phyloP scores from a whole-genome alignment of 768 basidiomycete genomes.

The Tricholoma flavovirens region DNA sequence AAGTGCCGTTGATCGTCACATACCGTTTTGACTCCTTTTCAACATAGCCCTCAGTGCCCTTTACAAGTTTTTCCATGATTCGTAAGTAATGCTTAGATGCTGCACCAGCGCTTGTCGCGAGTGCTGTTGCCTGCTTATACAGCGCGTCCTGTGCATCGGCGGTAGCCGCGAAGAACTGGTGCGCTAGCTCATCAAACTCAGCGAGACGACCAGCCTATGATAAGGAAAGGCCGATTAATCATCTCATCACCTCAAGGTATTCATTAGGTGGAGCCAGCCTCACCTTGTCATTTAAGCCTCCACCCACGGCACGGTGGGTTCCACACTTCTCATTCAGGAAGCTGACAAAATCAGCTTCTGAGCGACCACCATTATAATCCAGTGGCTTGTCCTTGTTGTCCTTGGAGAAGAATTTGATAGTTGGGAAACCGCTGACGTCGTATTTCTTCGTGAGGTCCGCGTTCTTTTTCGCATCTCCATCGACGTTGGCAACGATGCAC shows the following conservation, averaged over 20 bases:
- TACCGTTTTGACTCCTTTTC: conserved; percentile 85
- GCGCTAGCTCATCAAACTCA: conserved; percentile 73
- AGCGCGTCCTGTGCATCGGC: conserved; percentile 54
- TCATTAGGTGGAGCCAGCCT: conserved; percentile 10
- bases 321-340: conserved; percentile 88
- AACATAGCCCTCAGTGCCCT: conserved; percentile 66
- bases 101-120: conserved; percentile 46
- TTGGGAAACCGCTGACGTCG: conserved; percentile 79
- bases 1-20: conserved; percentile 15
- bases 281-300: conserved; percentile 69
- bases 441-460: conserved; percentile 64
- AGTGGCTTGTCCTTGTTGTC: conserved; percentile 53
- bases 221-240: neutral
- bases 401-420: conserved; percentile 91
- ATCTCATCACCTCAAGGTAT: neutral
- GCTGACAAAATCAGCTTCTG: conserved; percentile 67
- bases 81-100: conserved; percentile 76
- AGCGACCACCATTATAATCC: conserved; percentile 64
- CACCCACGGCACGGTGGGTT: conserved; percentile 76
- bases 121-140: conserved; percentile 53
- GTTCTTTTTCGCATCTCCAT: conserved; percentile 84
- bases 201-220: conserved; percentile 73
- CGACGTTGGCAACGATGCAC: conserved; percentile 88
- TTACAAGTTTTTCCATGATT: conserved; percentile 84
- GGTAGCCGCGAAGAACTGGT: conserved; percentile 62